phyloP scores from a whole-genome alignment of 148 eudicot genomes.

The Rhododendron williamsianum region DNA sequence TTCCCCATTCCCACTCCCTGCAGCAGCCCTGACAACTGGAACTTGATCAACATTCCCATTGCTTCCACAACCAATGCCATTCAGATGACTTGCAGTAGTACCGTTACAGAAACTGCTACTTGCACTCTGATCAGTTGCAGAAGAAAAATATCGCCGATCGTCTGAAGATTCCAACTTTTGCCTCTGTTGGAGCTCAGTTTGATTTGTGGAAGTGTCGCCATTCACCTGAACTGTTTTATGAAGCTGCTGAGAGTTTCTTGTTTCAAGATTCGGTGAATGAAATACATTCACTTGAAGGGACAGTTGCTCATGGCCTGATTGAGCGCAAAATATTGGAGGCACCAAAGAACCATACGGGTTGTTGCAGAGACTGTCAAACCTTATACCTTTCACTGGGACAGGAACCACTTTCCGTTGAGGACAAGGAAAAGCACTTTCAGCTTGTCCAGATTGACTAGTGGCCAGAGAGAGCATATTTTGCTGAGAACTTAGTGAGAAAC shows the following conservation, averaged over 20 bases:
- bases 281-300: conserved; percentile 17
- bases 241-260: conserved; percentile 18
- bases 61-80: conserved; percentile 29
- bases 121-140: conserved; percentile 55
- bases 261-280: conserved; percentile 21
- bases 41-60: conserved; percentile 24
- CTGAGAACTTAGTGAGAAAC: conserved; percentile 21
- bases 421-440: conserved; percentile 25
- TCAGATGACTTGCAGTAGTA: conserved; percentile 23
- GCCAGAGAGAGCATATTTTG: conserved; percentile 23
- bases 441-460: conserved; percentile 24
- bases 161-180: conserved; percentile 31
- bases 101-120: conserved; percentile 51
- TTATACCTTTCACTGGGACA: conserved; percentile 38
- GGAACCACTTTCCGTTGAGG: conserved; percentile 39
- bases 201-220: conserved; percentile 25
- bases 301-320: conserved; percentile 31
- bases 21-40: conserved; percentile 17
- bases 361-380: conserved; percentile 25
- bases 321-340: conserved; percentile 31
- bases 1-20: conserved; percentile 38
- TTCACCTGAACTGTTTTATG: conserved; percentile 27
- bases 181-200: conserved; percentile 28
- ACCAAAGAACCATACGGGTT: conserved; percentile 24
- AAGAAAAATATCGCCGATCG: conserved; percentile 33